Evolutionary conservation across 169 alveolate species (phyloP), one percentile per base, ranked within the genome.

Genomic region (Babesia sp.): DNA sequence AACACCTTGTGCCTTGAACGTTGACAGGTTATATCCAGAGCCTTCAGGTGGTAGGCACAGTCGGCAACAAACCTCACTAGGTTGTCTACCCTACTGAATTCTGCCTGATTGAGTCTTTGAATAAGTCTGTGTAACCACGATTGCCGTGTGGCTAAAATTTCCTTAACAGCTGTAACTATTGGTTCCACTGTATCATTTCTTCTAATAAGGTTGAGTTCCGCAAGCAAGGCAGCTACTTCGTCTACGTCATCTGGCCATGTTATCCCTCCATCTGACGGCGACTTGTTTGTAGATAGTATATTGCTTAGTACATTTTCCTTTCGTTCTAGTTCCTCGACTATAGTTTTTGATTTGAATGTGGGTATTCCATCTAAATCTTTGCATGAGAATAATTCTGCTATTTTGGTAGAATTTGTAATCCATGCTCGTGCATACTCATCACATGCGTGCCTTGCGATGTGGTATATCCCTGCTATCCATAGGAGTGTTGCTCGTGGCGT

Each of bases 391-490:
- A 37, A 58, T 3, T 58, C 31, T 22, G 50, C 60, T 24, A 69
- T 24, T 14, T 41, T 37, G 37, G 18, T 31, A 24, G 81, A 79
- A 69, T 79, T 79, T 51, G 69, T 70, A 0, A 79, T 68, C 87
- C 87, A 79, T 31, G 73, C 53, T 6, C 36, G 28, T n/a, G 87
- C 63, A 39, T 68, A 79, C 60, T 57, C 83, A 37, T 45, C 50
- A 16, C 83, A 22, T 7, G 87, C 87, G 37, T 56, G 57, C 12
- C 63, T 24, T 22, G 87, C 79, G 26, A 71, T 71, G 58, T 66
- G 68, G 57, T 61, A 81, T 20, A 81, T 33, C 0, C 84, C 89
- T 6, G 85, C 18, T 20, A 81, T 81, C 89, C 89, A 81, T 20
- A 63, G 36, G 39, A 51, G 68, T 7, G 84, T 68, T 14, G 50